A percentile compares a stretch with the other conserved stretches of the same genome.
These are phyloP conservation scores for Salix suchowensis DNA, from an alignment of 345 rosid species.

Conservation along the genomic window DNA sequence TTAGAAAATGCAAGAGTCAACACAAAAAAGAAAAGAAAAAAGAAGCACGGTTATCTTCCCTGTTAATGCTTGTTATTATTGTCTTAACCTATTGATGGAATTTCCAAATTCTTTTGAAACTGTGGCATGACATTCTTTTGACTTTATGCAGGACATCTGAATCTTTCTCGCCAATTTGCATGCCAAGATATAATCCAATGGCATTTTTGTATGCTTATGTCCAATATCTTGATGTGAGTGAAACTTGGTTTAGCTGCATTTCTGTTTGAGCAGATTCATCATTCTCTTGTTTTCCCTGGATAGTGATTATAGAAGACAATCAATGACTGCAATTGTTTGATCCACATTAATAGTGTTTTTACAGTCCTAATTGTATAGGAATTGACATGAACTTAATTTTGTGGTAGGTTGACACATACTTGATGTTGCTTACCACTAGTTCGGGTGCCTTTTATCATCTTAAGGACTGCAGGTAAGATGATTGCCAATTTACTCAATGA, in stretches of 20 bases:
- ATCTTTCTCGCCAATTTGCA: slow-evolving; percentile 95
- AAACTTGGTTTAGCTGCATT: slow-evolving; percentile 3
- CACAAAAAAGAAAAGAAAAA: background rate
- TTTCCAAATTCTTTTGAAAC: background rate
- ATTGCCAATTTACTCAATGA: background rate
- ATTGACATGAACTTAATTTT: slow-evolving; percentile 17
- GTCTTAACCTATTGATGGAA: background rate
- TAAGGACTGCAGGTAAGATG: slow-evolving; percentile 85
- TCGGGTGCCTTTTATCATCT: slow-evolving; percentile 96
- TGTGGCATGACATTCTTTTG: slow-evolving; percentile 8
- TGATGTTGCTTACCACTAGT: slow-evolving; percentile 87
- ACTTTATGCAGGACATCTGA: slow-evolving; percentile 82
- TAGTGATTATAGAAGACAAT: background rate
- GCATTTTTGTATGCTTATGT: slow-evolving; percentile 95
- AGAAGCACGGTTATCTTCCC: background rate
- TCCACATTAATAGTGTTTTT: background rate
- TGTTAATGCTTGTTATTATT: background rate
- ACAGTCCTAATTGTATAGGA: slow-evolving; percentile 1
- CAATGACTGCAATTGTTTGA: background rate
- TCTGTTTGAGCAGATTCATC: background rate
- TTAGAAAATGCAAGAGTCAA: background rate
- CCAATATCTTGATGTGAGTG: slow-evolving; percentile 90
- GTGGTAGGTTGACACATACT: slow-evolving; percentile 81
- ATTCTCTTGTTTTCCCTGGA: background rate
- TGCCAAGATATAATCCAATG: slow-evolving; percentile 93